A percentile compares a stretch with the other conserved stretches of the same genome.
Conservation (phyloP, 2,329 filamentous ascomycete genomes). For the Colletotrichum sp. region DNA sequence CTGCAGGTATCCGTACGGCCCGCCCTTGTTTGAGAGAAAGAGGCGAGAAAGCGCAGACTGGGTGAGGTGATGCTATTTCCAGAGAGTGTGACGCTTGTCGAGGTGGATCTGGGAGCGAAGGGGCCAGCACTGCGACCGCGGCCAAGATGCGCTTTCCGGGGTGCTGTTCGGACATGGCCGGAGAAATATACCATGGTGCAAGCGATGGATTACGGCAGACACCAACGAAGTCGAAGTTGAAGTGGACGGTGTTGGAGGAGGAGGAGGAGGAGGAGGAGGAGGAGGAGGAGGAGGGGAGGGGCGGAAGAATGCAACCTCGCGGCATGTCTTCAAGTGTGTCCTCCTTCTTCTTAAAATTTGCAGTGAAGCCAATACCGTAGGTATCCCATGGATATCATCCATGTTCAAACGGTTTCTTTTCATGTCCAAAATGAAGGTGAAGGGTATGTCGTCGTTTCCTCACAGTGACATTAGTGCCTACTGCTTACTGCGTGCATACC, state of each 20-base stretch:
- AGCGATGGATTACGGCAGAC: not conserved
- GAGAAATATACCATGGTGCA: not conserved
- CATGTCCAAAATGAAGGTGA: not conserved
- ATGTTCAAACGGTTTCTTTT: not conserved
- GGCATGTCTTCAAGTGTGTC: not conserved
- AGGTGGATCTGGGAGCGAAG: not conserved
- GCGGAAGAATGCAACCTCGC: not conserved
- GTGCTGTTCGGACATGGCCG: not conserved
- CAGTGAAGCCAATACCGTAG: not conserved
- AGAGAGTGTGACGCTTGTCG: not conserved
- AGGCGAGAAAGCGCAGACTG: not conserved
- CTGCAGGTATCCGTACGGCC: not conserved
- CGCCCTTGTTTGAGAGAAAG: conserved; percentile 7
- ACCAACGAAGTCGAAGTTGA: not conserved
- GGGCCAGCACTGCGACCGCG: not conserved
- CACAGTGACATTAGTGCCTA: not conserved
- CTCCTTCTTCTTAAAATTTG: not conserved
- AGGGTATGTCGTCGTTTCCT: not conserved
- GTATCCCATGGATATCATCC: not conserved
- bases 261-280: not conserved
- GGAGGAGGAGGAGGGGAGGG: not conserved
- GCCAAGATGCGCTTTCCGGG: not conserved
- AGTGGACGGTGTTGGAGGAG: not conserved
- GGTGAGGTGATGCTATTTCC: conserved; percentile 14
- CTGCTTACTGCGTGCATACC: too few relatives aligned